These are phyloP conservation scores for Pichia sp. DNA, from an alignment of 1,139 yeast genomes.

Conservation along the genomic window DNA sequence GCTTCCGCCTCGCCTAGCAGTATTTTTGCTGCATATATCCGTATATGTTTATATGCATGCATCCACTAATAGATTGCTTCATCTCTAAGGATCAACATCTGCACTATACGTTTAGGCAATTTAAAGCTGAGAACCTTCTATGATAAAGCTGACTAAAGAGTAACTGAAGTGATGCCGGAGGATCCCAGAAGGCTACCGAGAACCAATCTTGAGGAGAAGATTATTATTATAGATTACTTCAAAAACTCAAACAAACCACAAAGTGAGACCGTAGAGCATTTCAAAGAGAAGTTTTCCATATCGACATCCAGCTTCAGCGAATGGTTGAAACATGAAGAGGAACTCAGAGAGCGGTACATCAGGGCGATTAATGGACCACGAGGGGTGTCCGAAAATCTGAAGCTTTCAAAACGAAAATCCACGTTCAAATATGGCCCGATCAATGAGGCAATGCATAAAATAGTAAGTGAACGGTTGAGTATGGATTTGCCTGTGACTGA, in stretches of 20 bases:
- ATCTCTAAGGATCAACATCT: neutral
- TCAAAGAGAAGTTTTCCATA: slow-evolving; percentile 45
- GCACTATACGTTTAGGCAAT: neutral
- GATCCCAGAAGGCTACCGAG: slow-evolving; percentile 39
- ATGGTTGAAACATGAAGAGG: slow-evolving; percentile 53
- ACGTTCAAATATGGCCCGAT: slow-evolving; percentile 54
- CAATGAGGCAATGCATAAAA: slow-evolving; percentile 53
- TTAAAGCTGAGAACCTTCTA: neutral
- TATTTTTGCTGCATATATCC: too few relatives aligned
- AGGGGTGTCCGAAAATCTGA: slow-evolving; percentile 36
- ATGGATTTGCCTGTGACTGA: slow-evolving; percentile 48
- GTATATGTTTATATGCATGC: too few relatives aligned
- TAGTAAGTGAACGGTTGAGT: slow-evolving; percentile 44
- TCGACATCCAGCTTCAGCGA: slow-evolving; percentile 57
- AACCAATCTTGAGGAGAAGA: slow-evolving; percentile 56
- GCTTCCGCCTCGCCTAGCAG: too few relatives aligned
- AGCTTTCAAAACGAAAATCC: slow-evolving; percentile 44
- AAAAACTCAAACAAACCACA: slow-evolving; percentile 50
- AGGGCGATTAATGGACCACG: slow-evolving; percentile 21
- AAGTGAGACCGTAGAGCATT: slow-evolving; percentile 53
- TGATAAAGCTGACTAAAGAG: neutral
- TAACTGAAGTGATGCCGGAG: neutral
- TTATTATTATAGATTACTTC: slow-evolving; percentile 49
- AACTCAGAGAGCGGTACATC: slow-evolving; percentile 40
- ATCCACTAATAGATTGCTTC: neutral